Conservation (phyloP, 345 rosid genomes). For the Dipteronia dyeriana region DNA sequence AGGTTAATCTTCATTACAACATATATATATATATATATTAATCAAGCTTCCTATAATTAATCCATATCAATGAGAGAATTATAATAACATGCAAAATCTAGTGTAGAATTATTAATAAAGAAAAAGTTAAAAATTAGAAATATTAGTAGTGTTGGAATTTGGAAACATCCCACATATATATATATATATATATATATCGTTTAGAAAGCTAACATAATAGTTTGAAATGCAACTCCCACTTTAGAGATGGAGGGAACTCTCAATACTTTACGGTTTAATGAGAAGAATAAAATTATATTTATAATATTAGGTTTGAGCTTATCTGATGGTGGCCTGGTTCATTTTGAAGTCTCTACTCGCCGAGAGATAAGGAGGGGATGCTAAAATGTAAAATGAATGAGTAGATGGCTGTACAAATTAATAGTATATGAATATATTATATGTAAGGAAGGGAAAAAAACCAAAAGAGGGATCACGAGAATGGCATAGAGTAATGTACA, state of each 20-base stretch:
- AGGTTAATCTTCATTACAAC: conserved; percentile 17
- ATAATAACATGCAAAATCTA: background rate
- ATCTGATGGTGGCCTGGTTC: too few relatives aligned
- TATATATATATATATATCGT: too few relatives aligned
- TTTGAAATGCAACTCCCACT: too few relatives aligned
- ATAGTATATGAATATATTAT: background rate
- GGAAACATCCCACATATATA: conserved; percentile 9
- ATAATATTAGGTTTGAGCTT: too few relatives aligned
- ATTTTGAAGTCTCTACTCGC: too few relatives aligned
- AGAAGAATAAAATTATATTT: too few relatives aligned
- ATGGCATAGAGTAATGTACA: conserved; percentile 24
- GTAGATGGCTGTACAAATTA: conserved; percentile 18
- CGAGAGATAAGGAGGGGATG: too few relatives aligned
- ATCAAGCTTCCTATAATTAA: too few relatives aligned
- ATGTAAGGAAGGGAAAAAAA: conserved; percentile 14
- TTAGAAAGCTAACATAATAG: too few relatives aligned
- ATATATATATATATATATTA: too few relatives aligned
- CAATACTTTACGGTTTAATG: too few relatives aligned
- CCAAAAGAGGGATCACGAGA: conserved; percentile 59
- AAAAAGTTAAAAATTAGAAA: background rate
- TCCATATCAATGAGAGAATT: background rate
- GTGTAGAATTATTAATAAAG: conserved; percentile 11
- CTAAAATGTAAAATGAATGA: conserved; percentile 21
- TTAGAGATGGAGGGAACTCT: too few relatives aligned
- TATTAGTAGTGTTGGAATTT: conserved; percentile 13